Evolutionary conservation across 2,329 filamentous ascomycete species (phyloP).

Genomic region (Alternaria arbusti): DNA sequence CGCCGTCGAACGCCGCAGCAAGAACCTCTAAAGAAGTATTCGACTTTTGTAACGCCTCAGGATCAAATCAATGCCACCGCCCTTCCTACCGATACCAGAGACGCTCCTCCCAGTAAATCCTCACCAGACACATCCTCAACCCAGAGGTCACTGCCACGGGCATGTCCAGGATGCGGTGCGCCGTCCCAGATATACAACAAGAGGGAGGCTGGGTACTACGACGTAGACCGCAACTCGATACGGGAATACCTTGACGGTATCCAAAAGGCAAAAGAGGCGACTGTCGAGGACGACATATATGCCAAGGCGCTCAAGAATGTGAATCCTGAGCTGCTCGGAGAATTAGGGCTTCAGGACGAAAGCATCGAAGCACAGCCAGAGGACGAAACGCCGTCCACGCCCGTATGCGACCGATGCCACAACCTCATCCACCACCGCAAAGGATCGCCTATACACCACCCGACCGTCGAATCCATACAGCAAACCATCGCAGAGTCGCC

Average conservation of each 20-base stretch:
- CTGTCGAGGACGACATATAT: slow-evolving; percentile 47
- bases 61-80: slow-evolving; percentile 21
- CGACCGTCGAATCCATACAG: slow-evolving; percentile 78
- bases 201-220: slow-evolving; percentile 65
- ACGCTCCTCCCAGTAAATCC: not conserved
- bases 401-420: slow-evolving; percentile 88
- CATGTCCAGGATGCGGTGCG: slow-evolving; percentile 69
- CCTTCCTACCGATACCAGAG: slow-evolving; percentile 10
- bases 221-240: slow-evolving; percentile 56
- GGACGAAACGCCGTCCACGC: slow-evolving; percentile 45
- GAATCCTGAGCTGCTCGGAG: slow-evolving; percentile 33
- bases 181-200: slow-evolving; percentile 63
- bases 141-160: slow-evolving; percentile 52
- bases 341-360: slow-evolving; percentile 38
- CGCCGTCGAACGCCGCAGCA: slow-evolving; percentile 10
- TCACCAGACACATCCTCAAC: slow-evolving; percentile 3
- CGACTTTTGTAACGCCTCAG: slow-evolving; percentile 25
- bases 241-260: slow-evolving; percentile 46
- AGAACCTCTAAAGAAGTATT: slow-evolving; percentile 26
- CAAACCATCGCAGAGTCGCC: slow-evolving; percentile 89
- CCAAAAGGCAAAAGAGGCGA: slow-evolving; percentile 24
- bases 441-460: slow-evolving; percentile 77
- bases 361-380: slow-evolving; percentile 18
- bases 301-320: slow-evolving; percentile 42
- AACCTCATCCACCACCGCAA: slow-evolving; percentile 76